A percentile compares a stretch with the other conserved stretches of the same genome.
These are phyloP conservation scores for Plasmodium vinckei DNA, from an alignment of 169 alveolate genomes.

Conservation along the genomic window DNA sequence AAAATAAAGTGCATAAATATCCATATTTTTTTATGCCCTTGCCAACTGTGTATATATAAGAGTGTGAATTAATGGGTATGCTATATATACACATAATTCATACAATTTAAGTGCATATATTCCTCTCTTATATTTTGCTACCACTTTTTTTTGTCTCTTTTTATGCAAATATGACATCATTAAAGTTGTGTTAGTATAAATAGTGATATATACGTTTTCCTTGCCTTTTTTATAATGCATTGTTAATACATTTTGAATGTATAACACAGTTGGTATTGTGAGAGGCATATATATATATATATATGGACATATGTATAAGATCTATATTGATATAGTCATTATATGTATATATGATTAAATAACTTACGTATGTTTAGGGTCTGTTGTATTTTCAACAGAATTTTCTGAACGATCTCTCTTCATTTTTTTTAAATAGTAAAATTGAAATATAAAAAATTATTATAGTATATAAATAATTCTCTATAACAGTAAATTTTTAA, in stretches of 20 bases:
- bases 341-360: background rate
- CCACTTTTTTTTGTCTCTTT: too few species aligned
- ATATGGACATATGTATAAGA: background rate
- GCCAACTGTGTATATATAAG: background rate
- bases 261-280: too few species aligned
- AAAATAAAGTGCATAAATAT: background rate
- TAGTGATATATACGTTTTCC: too few species aligned
- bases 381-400: constrained; percentile 72
- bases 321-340: background rate
- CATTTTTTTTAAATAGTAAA: constrained; percentile 3
- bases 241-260: too few species aligned
- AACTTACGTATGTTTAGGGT: constrained; percentile 54
- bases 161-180: too few species aligned
- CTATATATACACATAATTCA: too few species aligned
- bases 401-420: constrained; percentile 76
- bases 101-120: too few species aligned
- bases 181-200: too few species aligned
- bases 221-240: too few species aligned
- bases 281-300: background rate
- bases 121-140: too few species aligned
- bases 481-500: too few species aligned
- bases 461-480: background rate
- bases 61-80: background rate
- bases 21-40: background rate
- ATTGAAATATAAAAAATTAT: background rate